Evolutionary conservation across 2,329 filamentous ascomycete species (phyloP), one percentile per base, ranked within the genome.

Genomic region (Hypoxylon sp.): DNA sequence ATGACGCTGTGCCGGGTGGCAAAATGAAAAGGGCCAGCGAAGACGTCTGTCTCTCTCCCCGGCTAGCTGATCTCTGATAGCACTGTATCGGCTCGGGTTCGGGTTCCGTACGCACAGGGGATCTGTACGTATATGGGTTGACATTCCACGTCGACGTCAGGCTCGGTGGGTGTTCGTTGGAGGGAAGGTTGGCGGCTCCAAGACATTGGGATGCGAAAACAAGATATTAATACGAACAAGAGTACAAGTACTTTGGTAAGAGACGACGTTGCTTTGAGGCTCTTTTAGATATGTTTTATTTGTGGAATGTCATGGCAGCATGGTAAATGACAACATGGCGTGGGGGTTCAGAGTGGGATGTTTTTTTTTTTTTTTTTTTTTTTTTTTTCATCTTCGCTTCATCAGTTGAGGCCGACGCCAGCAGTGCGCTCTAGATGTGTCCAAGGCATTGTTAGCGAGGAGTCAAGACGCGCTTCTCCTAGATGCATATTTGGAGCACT

Each of bases 321-420:
- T 71, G 67, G 67, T 65, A 66, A 55, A 70, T 70, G 68, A 68
- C 67, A 64, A 67, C 67, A 69, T 65, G 64, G 68, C 68, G 69
- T 71, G 69, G 69, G 69, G 67, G 68, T 58, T 66, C 64, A 61
- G 63, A 60, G 67, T 69, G 67, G 67, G 67, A 69, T 69, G 62
- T 62, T 55, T 64, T 38, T 38, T 3, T 26, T 23, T 37, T 21
- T 23, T 40, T 52, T 51, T n/a, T 23, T 26, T 41, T 40, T 24
- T 46, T 31, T 27, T 31, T 21, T 15, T 29, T n/a, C 3, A 4
- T 6, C 8, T n/a, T n/a, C 37, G 21, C 24, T 24, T 24, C 20
- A 23, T 20, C 38, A 55, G 38, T 61, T 55, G 54, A 61, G 20
- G 50, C 48, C 54, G 55, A 48, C 54, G 58, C 38, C 52, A 48